Conservation (phyloP, 1,139 yeast genomes). For the Blastobotrys serpentis region DNA sequence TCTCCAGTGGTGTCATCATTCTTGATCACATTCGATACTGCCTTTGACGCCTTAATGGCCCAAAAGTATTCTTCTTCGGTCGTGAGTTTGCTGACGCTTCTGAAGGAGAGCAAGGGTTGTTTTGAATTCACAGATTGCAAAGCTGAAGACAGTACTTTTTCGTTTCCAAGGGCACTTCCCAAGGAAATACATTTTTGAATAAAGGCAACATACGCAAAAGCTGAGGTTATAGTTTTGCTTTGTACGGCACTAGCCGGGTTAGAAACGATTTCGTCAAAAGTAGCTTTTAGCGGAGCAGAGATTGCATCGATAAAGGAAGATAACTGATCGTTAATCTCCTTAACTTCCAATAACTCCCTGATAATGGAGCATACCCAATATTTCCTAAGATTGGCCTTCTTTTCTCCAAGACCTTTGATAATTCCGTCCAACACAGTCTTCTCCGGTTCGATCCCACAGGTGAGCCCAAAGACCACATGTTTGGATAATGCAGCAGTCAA, state of each 20-base stretch:
- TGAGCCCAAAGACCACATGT: conserved; percentile 40
- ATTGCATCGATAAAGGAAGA: conserved; percentile 37
- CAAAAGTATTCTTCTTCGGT: conserved; percentile 29
- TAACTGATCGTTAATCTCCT: conserved; percentile 17
- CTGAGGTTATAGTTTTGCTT: conserved; percentile 33
- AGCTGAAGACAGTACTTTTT: not conserved
- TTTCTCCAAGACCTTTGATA: conserved; percentile 59
- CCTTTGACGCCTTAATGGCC: conserved; percentile 30
- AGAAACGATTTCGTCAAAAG: conserved; percentile 42
- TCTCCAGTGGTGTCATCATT: conserved; percentile 30
- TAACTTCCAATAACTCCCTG: conserved; percentile 28
- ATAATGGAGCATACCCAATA: conserved; percentile 66
- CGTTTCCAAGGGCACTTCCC: not conserved
- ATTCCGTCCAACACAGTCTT: conserved; percentile 40
- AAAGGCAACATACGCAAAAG: conserved; percentile 34
- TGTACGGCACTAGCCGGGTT: conserved; percentile 35
- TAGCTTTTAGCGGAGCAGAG: conserved; percentile 37
- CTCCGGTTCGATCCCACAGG: conserved; percentile 20
- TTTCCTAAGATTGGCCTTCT: conserved; percentile 60
- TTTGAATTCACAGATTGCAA: conserved; percentile 8
- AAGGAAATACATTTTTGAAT: conserved; percentile 15
- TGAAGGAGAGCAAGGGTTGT: conserved; percentile 3
- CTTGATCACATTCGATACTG: conserved; percentile 23
- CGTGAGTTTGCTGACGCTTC: conserved; percentile 26
- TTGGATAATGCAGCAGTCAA: conserved; percentile 52